Evolutionary conservation across 345 rosid species (phyloP).

Genomic region (Hevea brasiliensis): DNA sequence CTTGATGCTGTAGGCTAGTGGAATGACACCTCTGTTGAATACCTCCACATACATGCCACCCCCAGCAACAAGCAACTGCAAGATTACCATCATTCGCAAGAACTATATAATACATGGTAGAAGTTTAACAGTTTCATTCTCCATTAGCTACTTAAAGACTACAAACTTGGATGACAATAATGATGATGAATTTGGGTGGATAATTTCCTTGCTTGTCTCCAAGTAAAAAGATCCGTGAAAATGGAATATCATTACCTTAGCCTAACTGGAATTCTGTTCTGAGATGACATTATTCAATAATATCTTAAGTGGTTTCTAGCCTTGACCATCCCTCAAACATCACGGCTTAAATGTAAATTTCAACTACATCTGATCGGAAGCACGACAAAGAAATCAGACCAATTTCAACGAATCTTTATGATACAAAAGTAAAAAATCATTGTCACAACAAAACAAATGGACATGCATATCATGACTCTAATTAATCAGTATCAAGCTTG

Average conservation of each 20-base stretch:
- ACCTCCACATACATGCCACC: constrained; percentile 98
- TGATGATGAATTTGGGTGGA: background rate
- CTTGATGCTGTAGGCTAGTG: constrained; percentile 80
- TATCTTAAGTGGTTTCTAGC: background rate
- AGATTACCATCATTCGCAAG: constrained; percentile 9
- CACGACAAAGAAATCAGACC: background rate
- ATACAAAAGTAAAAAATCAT: background rate
- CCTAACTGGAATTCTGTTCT: background rate
- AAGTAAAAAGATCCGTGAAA: background rate
- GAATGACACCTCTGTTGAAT: constrained; percentile 93
- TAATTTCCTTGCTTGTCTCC: background rate
- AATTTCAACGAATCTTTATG: background rate
- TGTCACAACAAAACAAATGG: background rate
- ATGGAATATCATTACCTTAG: background rate
- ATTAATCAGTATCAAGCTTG: background rate
- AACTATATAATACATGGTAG: background rate
- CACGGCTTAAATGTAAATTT: background rate
- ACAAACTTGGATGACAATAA: no score
- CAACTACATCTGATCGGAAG: background rate
- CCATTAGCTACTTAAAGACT: background rate
- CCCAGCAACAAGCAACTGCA: constrained; percentile 93
- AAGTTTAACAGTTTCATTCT: background rate
- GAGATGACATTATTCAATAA: background rate
- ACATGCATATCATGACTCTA: background rate
- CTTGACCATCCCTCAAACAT: background rate